Evolutionary conservation across 768 basidiomycete genomes (phyloP), one percentile per base, ranked within the genome.

Genomic region (Russula sp.): DNA sequence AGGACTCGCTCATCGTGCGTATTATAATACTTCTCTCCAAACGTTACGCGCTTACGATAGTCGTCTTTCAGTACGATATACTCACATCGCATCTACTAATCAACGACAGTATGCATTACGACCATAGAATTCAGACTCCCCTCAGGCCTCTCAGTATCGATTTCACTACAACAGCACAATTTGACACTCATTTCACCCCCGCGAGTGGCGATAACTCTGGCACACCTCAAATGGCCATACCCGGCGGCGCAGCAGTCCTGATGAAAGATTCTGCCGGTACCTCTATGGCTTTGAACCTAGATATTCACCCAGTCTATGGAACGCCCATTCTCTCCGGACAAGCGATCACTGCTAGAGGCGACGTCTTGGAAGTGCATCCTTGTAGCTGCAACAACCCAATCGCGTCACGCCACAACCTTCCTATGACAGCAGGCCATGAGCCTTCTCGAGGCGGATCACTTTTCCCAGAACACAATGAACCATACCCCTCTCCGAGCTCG

Each of bases 261-360:
- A 40, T 65, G 64, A 51, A 51, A 16, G 64, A 65, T 28, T n/a
- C 60, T 0, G 55, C 55, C 7, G 64, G 64, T 22, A 52, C 55
- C 2, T 61, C 59, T 2, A 61, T 65, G 59, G 51, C 64, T 26
- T 52, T 65, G 34, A 61, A 61, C 42, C 38, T 65, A 48, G 60
- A 50, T 22, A 61, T 61, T 6, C 59, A 65, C 34, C 59, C 64
- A 9, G 46, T 50, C 40, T 61, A 55, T 24, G 59, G 64, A 30
- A 61, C 64, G 7, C 64, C 64, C 20, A 34, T 65, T 36, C 55
- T 65, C 13, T 65, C 59, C 10, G 64, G 64, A 51, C 49, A 49
- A 46, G 55, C 64, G 48, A 57, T 57, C n/a, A 61, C 34, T 3
- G 22, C 59, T 1, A 55, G 36, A 18, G 64, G 64, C 10, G 34